Percentiles rank a stretch among this genome's conserved stretches.
phyloP scores from a whole-genome alignment of 257 asterid genomes.

The Solanum tarijense region DNA sequence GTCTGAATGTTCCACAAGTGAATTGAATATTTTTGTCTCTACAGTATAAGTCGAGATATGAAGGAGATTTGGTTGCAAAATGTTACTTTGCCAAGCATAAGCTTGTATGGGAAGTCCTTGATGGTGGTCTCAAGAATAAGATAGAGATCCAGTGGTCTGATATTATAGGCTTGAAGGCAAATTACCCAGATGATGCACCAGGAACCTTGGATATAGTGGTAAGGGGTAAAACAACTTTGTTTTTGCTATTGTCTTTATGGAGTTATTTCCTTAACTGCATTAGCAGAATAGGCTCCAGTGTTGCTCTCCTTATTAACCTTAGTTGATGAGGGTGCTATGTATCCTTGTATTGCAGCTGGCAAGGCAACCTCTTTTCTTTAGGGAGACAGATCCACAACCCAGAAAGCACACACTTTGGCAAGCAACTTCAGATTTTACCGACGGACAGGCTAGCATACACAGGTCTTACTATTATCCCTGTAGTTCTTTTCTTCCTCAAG shows the following conservation, averaged over 20 bases:
- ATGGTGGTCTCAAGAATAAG: slow-evolving; percentile 89
- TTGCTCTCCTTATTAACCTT: not conserved
- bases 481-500: not conserved
- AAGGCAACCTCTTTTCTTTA: slow-evolving; percentile 83
- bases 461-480: slow-evolving; percentile 26
- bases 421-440: slow-evolving; percentile 85
- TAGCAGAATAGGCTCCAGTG: not conserved
- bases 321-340: not conserved
- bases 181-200: slow-evolving; percentile 49
- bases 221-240: not conserved
- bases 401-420: slow-evolving; percentile 96
- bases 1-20: not conserved
- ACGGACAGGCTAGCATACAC: slow-evolving; percentile 72
- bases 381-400: slow-evolving; percentile 94
- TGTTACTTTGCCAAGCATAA: slow-evolving; percentile 92
- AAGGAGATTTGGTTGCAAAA: slow-evolving; percentile 84
- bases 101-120: slow-evolving; percentile 96
- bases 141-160: slow-evolving; percentile 89
- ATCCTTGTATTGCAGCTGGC: slow-evolving; percentile 41
- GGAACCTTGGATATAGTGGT: slow-evolving; percentile 77
- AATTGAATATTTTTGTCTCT: not conserved
- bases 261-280: not conserved
- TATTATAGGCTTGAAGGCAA: slow-evolving; percentile 65
- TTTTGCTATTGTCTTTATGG: not conserved
- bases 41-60: slow-evolving; percentile 83